phyloP scores from a whole-genome alignment of 805 yeast genomes.

The Wickerhamiella hasegawae region DNA sequence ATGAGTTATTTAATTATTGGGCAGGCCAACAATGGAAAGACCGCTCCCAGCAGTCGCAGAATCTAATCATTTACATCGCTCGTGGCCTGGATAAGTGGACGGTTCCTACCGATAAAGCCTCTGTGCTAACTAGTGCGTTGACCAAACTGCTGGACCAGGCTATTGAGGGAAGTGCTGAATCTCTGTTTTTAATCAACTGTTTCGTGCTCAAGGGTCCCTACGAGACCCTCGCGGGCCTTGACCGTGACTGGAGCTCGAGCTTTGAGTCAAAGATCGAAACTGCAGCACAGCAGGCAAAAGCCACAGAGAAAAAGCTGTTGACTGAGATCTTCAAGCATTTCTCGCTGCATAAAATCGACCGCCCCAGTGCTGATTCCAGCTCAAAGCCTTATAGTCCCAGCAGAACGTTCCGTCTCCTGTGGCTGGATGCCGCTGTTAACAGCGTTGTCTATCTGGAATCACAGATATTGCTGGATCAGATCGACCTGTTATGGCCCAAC shows the following conservation, averaged over 20 bases:
- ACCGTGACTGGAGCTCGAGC: conserved; percentile 1
- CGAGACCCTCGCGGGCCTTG: background rate
- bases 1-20: conserved; percentile 7
- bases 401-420: conserved; percentile 10
- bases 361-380: background rate
- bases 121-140: background rate
- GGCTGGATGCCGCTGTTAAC: conserved; percentile 15
- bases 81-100: conserved; percentile 5
- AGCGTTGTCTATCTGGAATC: conserved; percentile 6
- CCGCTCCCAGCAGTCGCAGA: background rate
- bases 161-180: conserved; percentile 7
- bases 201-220: background rate
- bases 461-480: conserved; percentile 6
- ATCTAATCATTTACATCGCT: conserved; percentile 9
- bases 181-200: conserved; percentile 4
- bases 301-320: background rate
- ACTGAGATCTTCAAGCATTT: background rate
- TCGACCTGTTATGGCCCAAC: conserved; percentile 16
- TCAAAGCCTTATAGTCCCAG: conserved; percentile 3
- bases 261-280: background rate
- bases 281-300: background rate
- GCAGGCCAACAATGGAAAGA: conserved; percentile 1
- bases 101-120: background rate
- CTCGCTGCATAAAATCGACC: background rate
- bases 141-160: conserved; percentile 8